Base-by-base conservation (phyloP, 257 asterid genomes). In the Agastache rugosa region DNA sequence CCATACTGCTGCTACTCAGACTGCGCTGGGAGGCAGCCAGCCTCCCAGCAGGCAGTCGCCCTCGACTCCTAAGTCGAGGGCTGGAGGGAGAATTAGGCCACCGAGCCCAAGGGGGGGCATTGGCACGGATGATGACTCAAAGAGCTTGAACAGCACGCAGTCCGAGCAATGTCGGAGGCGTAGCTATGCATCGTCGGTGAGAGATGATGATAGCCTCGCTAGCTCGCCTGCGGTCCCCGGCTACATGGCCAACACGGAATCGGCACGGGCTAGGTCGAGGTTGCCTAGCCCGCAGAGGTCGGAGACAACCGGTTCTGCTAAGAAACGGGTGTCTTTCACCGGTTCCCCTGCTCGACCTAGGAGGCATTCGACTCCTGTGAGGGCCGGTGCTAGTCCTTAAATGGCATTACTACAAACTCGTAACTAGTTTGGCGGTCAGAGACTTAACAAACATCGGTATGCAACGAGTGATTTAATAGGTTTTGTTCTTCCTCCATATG, bases 131-230 rank as follows among this genome's bases (percentile, higher is more conserved):
- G 94, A 88, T 5, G 98, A 93, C 35, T 70, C 88, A 5, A 89
- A 78, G 84, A 93, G 98, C 87, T 25, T 82, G 81, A 41, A 53
- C n/a, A 93, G 97, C 53, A 76, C 70, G 1, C 87, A 76, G 27
- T 87, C 98, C 4, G 94, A 83, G 20, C 71, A 75, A 47, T 82
- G 74, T 11, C 66, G 88, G 77, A 87, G 93, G 85, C 89, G 81
- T 48, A 92, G 96, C 81, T 48, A 78, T 39, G 85, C 86, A 0
- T 87, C 96, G n/a, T 86, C 89, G 0, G 69, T 80, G 59, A 81
- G 93, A 83, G 96, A 92, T 56, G 97, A 92, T 22, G 96, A 90
- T 65, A 90, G 96, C 78, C 76, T 82, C 1, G 77, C 82, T 11
- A 87, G 96, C 82, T 87, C 93, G 1, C 80, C 89, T 31, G 70